Base-by-base conservation (phyloP, 345 rosid species). In the Mangifera indica region DNA sequence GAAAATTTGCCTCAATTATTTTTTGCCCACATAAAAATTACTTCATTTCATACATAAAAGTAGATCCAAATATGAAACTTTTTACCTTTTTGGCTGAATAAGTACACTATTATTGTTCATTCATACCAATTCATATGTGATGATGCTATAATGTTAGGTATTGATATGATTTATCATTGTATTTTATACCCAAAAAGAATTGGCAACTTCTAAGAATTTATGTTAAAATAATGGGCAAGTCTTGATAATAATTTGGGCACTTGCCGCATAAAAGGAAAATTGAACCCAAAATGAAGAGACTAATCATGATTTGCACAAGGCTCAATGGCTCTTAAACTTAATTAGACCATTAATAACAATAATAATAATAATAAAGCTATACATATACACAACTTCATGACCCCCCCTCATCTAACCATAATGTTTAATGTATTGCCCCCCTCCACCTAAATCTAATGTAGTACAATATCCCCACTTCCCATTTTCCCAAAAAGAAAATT, bases 341-440 rank as follows among this genome's bases (percentile, higher is more conserved):
- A 70, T 81, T 71, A 56, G 74, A 65, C 44, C 69, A 79, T 71
- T 81, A 73, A 65, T 54, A 6, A 37, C 8, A 6, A 37, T 37
- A 37, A 37, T 37, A 63, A 72, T 68, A 75, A 66, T 37, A 63
- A 72, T 68, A 75, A 66, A 69, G 72, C 81, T 85, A 84, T 82
- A 79, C 85, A 87, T 84, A 81, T 80, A 72, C 74, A 77, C 76
- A 82, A 68, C 84, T 79, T 87, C 78, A 60, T 56, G 67, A 67
- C 58, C 62, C 71, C 71, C 76, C 71, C 72, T 83, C 82, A 71
- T 75, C 81, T 64, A 70, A 71, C 63, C 85, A 58, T 68, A 69
- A 75, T 63, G 71, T 78, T 74, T 82, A 75, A 22, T 71, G 69
- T 81, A 77, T 80, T 66, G 45, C 76, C 87, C 79, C 80, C 76